Conservation (phyloP, 306 rosid species). For the Pyrus communis region DNA sequence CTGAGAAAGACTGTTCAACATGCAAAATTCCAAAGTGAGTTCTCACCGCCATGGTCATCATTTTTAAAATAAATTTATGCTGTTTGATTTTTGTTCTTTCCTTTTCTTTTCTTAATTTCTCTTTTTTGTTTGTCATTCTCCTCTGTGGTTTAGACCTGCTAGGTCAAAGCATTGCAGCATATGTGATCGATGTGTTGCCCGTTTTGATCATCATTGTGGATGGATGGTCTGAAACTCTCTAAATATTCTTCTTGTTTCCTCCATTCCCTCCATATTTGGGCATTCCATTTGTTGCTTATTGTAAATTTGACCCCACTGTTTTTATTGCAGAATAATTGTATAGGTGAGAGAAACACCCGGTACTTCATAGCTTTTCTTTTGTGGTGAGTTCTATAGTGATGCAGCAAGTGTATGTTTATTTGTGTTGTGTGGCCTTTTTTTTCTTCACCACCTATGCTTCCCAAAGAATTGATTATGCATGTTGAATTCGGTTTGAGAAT, state of each 20-base stretch:
- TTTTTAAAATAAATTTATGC: background rate
- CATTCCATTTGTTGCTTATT: constrained; percentile 1
- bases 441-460: background rate
- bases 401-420: constrained; percentile 1
- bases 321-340: constrained; percentile 82
- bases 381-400: constrained; percentile 61
- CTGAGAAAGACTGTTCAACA: constrained; percentile 80
- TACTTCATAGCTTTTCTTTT: constrained; percentile 86
- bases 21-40: constrained; percentile 91
- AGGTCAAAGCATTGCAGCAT: constrained; percentile 97
- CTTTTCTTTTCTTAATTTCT: background rate
- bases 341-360: constrained; percentile 83
- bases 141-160: constrained; percentile 68
- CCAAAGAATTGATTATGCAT: background rate
- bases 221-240: constrained; percentile 67
- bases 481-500: background rate
- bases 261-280: background rate
- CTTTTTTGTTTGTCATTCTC: constrained; percentile 1
- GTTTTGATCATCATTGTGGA: constrained; percentile 98
- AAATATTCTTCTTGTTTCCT: constrained; percentile 1
- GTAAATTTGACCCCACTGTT: constrained; percentile 2
- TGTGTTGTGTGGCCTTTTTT: constrained; percentile 6
- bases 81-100: background rate
- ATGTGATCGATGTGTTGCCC: constrained; percentile 84
- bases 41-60: background rate